Evolutionary conservation across 345 rosid species (phyloP), one percentile per base, ranked within the genome.

Genomic region (Fremontodendron californicum): DNA sequence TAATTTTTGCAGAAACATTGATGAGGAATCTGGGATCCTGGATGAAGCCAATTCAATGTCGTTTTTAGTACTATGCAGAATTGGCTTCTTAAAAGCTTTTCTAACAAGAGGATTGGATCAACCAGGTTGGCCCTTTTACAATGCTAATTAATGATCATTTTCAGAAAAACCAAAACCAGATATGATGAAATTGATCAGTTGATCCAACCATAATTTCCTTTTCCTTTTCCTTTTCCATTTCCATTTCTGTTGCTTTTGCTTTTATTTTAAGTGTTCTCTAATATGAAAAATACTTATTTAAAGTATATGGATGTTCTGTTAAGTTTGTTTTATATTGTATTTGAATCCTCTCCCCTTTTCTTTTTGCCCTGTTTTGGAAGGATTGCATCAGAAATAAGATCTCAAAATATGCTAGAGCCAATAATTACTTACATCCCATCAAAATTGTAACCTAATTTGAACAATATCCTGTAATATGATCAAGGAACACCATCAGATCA

Each of bases 1-100:
- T n/a, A n/a, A n/a, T n/a, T 19, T 74, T 71, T 74, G 75, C 89
- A 86, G 77, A 74, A 74, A 83, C 82, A 80, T 27, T 87, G 82
- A 88, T 13, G 76, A 61, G 51, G 70, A 66, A 63, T 8, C n/a
- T 35, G 78, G 51, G 81, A 74, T 48, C 74, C 21, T 13, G 77
- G 33, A 18, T 18, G 61, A 48, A 45, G 62, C 58, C 52, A 76
- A 73, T 46, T 33, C 76, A 73, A 73, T 75, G 25, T 54, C 2
- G 52, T 15, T 40, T 68, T 62, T 54, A 72, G 74, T 57, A 33
- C 77, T 68, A 76, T 27, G 55, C 71, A 51, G 72, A 82, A 75
- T 65, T 60, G 77, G 81, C 78, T 58, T 79, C 35, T 71, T 69
- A 60, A n/a, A n/a, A 71, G 75, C 78, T n/a, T 64, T 79, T 71